Percentiles rank a stretch among this genome's conserved stretches.
Evolutionary conservation across 192 early-diverging fungal species (phyloP).

Genomic region (Funneliformis geosporum): DNA sequence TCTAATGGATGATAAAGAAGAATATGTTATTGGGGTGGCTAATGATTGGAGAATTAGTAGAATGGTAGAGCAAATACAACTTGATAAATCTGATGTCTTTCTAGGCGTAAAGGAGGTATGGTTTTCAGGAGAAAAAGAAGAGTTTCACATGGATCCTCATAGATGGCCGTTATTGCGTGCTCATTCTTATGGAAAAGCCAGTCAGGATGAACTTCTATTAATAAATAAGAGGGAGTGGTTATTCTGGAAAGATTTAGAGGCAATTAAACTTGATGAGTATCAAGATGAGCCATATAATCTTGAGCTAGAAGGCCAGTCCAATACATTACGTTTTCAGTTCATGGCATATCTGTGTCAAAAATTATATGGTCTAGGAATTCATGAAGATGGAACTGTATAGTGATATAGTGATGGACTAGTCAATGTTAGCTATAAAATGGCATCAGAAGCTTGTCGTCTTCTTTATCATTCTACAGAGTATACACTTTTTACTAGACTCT

Average conservation of each 20-base stretch:
- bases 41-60: background rate
- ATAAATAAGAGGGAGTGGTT: background rate
- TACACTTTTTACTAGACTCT: too few species aligned
- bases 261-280: background rate
- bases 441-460: too few species aligned
- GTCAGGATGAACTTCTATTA: background rate
- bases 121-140: background rate
- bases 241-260: background rate
- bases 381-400: too few species aligned
- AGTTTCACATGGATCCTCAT: background rate
- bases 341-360: background rate
- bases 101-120: background rate
- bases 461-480: too few species aligned
- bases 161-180: background rate
- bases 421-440: too few species aligned
- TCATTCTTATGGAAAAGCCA: background rate
- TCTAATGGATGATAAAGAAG: background rate
- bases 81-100: background rate
- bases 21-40: constrained; percentile 1
- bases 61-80: background rate
- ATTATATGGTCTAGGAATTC: background rate
- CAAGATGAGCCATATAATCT: too few species aligned
- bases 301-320: background rate
- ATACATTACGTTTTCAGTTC: background rate
- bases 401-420: too few species aligned